phyloP scores from a whole-genome alignment of 768 basidiomycete species.

The Hypholoma sublateritium region DNA sequence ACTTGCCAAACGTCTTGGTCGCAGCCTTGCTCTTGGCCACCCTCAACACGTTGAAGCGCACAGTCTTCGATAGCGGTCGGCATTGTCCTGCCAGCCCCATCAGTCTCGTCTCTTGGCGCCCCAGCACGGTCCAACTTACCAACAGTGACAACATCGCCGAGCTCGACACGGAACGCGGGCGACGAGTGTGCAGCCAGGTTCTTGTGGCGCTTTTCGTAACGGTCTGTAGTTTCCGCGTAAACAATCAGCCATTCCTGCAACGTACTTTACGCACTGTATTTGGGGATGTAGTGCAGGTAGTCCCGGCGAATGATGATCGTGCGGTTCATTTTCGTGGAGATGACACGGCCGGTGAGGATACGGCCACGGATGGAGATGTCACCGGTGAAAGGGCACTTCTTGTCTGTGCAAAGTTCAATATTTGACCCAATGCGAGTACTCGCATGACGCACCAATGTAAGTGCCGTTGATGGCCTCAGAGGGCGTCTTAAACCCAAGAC shows the following conservation, averaged over 20 bases:
- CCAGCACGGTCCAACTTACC: constrained; percentile 51
- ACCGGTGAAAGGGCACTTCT: constrained; percentile 99
- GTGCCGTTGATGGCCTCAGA: constrained; percentile 93
- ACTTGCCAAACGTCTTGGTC: constrained; percentile 92
- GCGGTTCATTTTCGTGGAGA: constrained; percentile 99
- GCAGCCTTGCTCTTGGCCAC: constrained; percentile 93
- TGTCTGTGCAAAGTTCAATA: constrained; percentile 57
- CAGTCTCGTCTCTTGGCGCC: constrained; percentile 3
- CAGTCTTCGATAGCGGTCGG: constrained; percentile 97
- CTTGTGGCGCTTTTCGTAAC: constrained; percentile 99
- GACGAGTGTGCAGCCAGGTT: constrained; percentile 97
- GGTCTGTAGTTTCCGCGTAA: constrained; percentile 51
- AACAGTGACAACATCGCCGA: constrained; percentile 93
- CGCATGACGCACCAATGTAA: constrained; percentile 78
- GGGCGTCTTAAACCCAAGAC: constrained; percentile 96
- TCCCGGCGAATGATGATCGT: constrained; percentile 95
- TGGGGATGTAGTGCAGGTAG: constrained; percentile 95
- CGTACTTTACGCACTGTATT: constrained; percentile 77
- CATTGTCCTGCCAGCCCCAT: constrained; percentile 74
- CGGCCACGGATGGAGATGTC: constrained; percentile 97
- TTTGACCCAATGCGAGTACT: background rate
- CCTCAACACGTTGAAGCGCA: constrained; percentile 98
- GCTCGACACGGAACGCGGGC: constrained; percentile 97
- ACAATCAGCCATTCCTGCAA: background rate
- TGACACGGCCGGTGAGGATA: constrained; percentile 95